Conservation (phyloP, 352 stramenopile genomes). For the Blastocystis sp. region DNA sequence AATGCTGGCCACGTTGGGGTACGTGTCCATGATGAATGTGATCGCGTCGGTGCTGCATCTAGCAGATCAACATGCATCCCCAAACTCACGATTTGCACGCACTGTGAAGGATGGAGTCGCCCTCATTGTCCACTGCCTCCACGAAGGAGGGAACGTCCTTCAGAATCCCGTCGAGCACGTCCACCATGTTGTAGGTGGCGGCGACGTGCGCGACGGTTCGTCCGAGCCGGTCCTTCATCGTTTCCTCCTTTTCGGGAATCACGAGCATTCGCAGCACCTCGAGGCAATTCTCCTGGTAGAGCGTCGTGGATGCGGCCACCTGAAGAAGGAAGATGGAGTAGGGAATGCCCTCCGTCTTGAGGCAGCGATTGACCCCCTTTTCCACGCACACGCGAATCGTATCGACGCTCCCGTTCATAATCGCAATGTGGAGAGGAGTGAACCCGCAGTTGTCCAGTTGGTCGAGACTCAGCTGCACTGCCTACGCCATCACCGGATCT, state of each 20-base stretch:
- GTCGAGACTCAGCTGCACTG: slow-evolving; percentile 32
- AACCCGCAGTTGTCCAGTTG: slow-evolving; percentile 49
- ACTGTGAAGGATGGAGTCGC: slow-evolving; percentile 26
- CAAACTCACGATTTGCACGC: slow-evolving; percentile 1
- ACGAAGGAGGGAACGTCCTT: slow-evolving; percentile 3
- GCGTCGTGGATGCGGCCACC: slow-evolving; percentile 15
- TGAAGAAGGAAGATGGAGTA: slow-evolving; percentile 55
- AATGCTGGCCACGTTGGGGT: slow-evolving; percentile 17
- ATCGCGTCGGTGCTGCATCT: slow-evolving; percentile 32
- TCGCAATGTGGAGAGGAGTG: slow-evolving; percentile 53
- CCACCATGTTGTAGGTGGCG: slow-evolving; percentile 38
- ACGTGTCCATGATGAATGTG: slow-evolving; percentile 42
- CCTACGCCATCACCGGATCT: not conserved
- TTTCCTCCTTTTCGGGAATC: slow-evolving; percentile 49
- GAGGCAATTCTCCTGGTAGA: slow-evolving; percentile 34
- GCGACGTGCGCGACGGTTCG: slow-evolving; percentile 46
- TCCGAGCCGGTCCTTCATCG: slow-evolving; percentile 34
- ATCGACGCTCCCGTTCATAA: slow-evolving; percentile 46
- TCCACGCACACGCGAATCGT: slow-evolving; percentile 60
- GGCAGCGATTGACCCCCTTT: slow-evolving; percentile 20
- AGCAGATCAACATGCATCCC: not conserved
- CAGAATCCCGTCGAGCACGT: slow-evolving; percentile 8
- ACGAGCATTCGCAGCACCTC: slow-evolving; percentile 58
- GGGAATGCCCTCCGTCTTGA: slow-evolving; percentile 40
- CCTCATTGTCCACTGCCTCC: slow-evolving; percentile 27